Evolutionary conservation across 2,329 filamentous ascomycete genomes (phyloP), one percentile per base, ranked within the genome.

Genomic region (Mycosphaerella sp.): DNA sequence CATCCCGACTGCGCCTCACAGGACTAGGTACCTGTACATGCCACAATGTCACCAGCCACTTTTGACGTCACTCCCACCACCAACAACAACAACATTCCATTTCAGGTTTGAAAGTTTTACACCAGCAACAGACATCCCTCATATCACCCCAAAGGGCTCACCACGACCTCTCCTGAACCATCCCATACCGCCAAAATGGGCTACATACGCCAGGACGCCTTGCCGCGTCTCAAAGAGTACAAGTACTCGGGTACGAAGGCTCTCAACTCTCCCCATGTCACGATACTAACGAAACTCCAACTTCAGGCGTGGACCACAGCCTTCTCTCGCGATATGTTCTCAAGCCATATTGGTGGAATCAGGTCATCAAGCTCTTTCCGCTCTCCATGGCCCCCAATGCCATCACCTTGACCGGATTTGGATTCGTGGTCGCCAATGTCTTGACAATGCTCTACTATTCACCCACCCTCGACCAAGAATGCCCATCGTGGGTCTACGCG

Each of bases 311-410:
- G 66, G 93, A 98, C 74, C 87, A 87, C 72, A 95, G 90, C 56
- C 78, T 96, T 58, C 79, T 89, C 40, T 96, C 91, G 61, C 88
- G 86, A 72, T 97, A 96, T 76, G 82, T 98, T 61, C 78, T 98
- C 66, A 97, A 98, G 79, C 93, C 93, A 6, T 98, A 97, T 75
- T 98, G 97, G 78, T 95, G 84, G 67, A 85, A 95, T 74, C 80
- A 93, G 62, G 92, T 95, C 67, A 95, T 98, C 76, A 84, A 92
- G 60, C 86, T 85, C 74, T 97, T 98, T 70, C 93, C 93, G 43
- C 87, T 95, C 83, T 87, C 79, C 70, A 97, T 98, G 91, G 93
- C 93, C 70, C 77, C 77, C 43, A 79, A 79, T 66, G 74, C 75
- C 57, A 96, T 97, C 69, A 97, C 92, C 17, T 78, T 97, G 48